Percentiles rank a stretch among this genome's conserved stretches.
phyloP scores from a whole-genome alignment of 257 asterid species.

The Jacaranda copaia region DNA sequence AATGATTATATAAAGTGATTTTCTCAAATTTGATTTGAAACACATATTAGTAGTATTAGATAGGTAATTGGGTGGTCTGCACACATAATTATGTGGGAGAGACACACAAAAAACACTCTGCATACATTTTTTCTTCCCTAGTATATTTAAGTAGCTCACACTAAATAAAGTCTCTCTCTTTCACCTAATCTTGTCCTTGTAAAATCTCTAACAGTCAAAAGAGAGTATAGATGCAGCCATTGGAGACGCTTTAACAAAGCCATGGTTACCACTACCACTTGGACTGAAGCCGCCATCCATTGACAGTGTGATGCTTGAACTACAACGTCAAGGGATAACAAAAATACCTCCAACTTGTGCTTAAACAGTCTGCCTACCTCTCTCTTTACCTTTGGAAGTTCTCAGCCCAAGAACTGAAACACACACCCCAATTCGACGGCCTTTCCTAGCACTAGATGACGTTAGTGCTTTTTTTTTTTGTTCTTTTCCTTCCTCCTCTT shows the following conservation, averaged over 20 bases:
- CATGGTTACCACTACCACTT: constrained; percentile 89
- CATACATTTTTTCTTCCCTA: no score
- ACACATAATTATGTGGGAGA: no score
- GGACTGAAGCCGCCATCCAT: constrained; percentile 83
- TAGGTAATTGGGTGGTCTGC: no score
- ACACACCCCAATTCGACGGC: constrained; percentile 59
- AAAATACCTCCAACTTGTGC: constrained; percentile 71
- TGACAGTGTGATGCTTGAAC: constrained; percentile 69
- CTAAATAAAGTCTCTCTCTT: not conserved
- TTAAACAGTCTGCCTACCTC: constrained; percentile 15
- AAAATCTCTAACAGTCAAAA: constrained; percentile 57
- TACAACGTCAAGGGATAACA: constrained; percentile 76
- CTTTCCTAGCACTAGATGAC: constrained; percentile 33
- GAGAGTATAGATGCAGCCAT: constrained; percentile 89
- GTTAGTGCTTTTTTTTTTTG: no score
- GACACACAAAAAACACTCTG: no score
- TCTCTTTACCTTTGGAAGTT: not conserved
- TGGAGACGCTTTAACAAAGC: constrained; percentile 81
- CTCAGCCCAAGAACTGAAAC: constrained; percentile 16
- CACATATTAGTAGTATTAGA: no score
- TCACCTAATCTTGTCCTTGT: not conserved
- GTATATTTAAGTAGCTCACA: no score
- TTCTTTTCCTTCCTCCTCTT: not conserved
- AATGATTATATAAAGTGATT: no score
- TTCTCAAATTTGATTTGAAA: no score